Evolutionary conservation across 2,329 filamentous ascomycete genomes (phyloP).

Genomic region (Talaromyces albobiverticillius): DNA sequence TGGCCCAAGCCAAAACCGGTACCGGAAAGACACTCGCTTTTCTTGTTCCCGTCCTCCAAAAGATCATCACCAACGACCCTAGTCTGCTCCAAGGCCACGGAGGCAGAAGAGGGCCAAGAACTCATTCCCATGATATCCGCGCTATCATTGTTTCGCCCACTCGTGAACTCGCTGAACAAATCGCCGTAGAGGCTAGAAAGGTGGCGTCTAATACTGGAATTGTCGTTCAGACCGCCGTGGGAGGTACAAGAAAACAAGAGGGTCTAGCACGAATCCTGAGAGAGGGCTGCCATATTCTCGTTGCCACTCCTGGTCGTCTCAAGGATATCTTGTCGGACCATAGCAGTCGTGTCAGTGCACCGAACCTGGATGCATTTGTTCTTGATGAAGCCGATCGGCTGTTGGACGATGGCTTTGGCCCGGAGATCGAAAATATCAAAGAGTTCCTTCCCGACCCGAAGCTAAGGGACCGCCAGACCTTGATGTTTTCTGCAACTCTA

Average conservation of each 20-base stretch:
- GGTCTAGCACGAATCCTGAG: conserved; percentile 67
- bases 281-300: conserved; percentile 81
- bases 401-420: conserved; percentile 65
- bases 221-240: conserved; percentile 75
- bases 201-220: conserved; percentile 65
- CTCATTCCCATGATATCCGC: conserved; percentile 51
- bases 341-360: conserved; percentile 60
- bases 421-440: conserved; percentile 62
- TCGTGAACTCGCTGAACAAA: conserved; percentile 63
- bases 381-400: conserved; percentile 68
- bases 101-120: too few relatives aligned
- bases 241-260: conserved; percentile 73
- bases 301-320: conserved; percentile 86
- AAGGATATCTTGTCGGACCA: conserved; percentile 74
- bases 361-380: conserved; percentile 58
- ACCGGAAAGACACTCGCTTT: conserved; percentile 97
- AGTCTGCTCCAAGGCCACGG: conserved; percentile 45
- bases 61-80: conserved; percentile 64
- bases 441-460: conserved; percentile 59
- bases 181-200: conserved; percentile 68
- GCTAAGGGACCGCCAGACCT: conserved; percentile 73
- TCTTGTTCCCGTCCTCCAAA: conserved; percentile 79
- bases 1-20: conserved; percentile 94
- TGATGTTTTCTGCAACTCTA: conserved; percentile 94
- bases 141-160: conserved; percentile 62